A percentile compares a stretch with the other conserved stretches of the same genome.
phyloP scores from a whole-genome alignment of 345 rosid genomes.

The Stellera chamaejasme region DNA sequence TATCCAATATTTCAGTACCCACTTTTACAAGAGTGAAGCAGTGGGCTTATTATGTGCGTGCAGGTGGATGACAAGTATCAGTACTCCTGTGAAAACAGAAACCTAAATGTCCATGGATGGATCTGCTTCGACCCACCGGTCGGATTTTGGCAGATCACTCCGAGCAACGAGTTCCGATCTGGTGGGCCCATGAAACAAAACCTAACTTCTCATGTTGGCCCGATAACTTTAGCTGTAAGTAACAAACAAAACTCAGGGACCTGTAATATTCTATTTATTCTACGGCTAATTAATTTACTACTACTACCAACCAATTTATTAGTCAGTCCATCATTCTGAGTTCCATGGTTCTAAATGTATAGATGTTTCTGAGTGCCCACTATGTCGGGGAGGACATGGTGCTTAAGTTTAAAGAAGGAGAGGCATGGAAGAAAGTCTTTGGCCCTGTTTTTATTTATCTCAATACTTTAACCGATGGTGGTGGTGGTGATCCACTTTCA shows the following conservation, averaged over 20 bases:
- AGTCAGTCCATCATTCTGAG: no score
- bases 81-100: slow-evolving; percentile 75
- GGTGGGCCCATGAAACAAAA: slow-evolving; percentile 60
- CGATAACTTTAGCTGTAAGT: slow-evolving; percentile 36
- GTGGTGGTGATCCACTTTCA: slow-evolving; percentile 22
- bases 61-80: slow-evolving; percentile 94
- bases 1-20: not conserved
- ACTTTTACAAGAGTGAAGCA: not conserved
- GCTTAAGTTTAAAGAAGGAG: slow-evolving; percentile 48
- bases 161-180: slow-evolving; percentile 59
- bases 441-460: slow-evolving; percentile 77
- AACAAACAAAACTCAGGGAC: no score
- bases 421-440: slow-evolving; percentile 90
- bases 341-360: not conserved
- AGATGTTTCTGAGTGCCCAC: slow-evolving; percentile 93
- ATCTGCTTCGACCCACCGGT: slow-evolving; percentile 39
- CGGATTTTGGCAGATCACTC: slow-evolving; percentile 82
- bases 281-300: no score
- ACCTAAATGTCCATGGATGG: slow-evolving; percentile 84
- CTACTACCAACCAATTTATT: no score
- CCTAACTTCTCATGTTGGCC: slow-evolving; percentile 66
- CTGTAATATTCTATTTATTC: no score
- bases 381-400: slow-evolving; percentile 78
- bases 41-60: not conserved
- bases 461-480: slow-evolving; percentile 28